Conservation (phyloP, 139 green algal species). For the Asterochloris sp. region DNA sequence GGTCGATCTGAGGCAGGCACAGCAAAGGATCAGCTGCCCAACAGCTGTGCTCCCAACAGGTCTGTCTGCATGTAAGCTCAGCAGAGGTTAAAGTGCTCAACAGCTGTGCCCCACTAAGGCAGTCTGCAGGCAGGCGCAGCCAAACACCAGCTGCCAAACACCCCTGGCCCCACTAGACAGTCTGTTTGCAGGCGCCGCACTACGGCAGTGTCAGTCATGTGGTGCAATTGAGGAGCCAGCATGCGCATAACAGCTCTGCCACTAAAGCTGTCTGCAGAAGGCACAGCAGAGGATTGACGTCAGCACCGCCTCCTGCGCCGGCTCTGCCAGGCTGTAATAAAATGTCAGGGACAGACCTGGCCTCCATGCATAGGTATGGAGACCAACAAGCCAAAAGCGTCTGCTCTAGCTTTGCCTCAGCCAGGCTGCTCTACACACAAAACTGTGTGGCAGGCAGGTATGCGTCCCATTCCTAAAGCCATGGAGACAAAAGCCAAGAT, state of each 20-base stretch:
- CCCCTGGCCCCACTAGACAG: neutral
- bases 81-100: neutral
- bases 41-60: neutral
- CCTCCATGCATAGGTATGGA: too few species aligned
- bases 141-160: neutral
- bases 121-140: neutral
- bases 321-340: too few species aligned
- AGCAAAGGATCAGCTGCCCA: neutral
- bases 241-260: neutral
- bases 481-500: too few species aligned
- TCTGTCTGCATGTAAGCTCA: neutral
- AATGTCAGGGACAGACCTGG: too few species aligned
- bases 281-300: neutral
- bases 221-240: neutral
- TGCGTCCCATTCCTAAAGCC: too few species aligned
- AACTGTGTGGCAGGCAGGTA: too few species aligned
- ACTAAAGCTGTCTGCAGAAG: neutral
- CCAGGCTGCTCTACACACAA: too few species aligned
- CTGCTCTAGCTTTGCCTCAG: too few species aligned
- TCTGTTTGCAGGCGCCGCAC: too few species aligned
- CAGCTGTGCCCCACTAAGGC: neutral
- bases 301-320: neutral
- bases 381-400: too few species aligned
- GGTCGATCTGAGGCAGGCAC: constrained; percentile 17
- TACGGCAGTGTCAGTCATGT: too few species aligned